Conservation (phyloP, 2,329 filamentous ascomycete genomes). For the Delphinella strobiligena region DNA sequence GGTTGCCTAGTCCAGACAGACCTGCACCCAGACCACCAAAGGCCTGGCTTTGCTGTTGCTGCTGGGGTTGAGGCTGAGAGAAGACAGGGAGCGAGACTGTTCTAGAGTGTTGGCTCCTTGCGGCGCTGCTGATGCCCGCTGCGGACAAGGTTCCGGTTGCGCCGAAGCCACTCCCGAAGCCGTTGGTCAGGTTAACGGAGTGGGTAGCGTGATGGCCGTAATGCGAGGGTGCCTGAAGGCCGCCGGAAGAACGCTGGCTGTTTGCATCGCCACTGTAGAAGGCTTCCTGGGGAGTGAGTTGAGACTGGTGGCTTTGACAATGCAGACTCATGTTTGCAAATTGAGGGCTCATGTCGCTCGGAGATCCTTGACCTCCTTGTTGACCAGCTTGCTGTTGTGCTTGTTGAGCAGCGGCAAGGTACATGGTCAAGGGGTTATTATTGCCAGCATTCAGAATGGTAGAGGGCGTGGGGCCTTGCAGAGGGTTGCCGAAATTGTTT, state of each 20-base stretch:
- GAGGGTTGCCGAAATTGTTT: constrained; percentile 48
- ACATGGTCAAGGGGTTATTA: constrained; percentile 87
- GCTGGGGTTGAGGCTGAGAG: constrained; percentile 33
- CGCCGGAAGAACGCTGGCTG: constrained; percentile 15
- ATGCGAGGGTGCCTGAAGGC: constrained; percentile 24
- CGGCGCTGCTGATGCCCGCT: constrained; percentile 8
- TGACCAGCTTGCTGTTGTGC: constrained; percentile 48
- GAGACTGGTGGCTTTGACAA: constrained; percentile 22
- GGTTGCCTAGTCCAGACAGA: constrained; percentile 40
- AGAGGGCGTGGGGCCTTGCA: constrained; percentile 53
- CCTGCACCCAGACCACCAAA: constrained; percentile 49
- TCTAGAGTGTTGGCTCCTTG: constrained; percentile 53
- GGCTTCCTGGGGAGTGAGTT: constrained; percentile 62
- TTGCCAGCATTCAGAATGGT: constrained; percentile 65
- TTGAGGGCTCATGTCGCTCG: constrained; percentile 26
- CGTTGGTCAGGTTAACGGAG: constrained; percentile 37
- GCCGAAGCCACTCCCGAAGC: constrained; percentile 22
- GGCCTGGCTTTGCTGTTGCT: constrained; percentile 29
- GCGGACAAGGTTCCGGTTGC: constrained; percentile 9
- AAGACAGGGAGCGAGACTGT: constrained; percentile 79
- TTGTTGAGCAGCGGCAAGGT: constrained; percentile 50
- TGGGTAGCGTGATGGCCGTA: constrained; percentile 43
- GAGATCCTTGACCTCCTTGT: constrained; percentile 16
- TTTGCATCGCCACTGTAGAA: constrained; percentile 61
- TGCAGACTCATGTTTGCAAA: constrained; percentile 26